Evolutionary conservation across 2,329 filamentous ascomycete species (phyloP), one percentile per base, ranked within the genome.

Genomic region (Colletotrichum kahawae): DNA sequence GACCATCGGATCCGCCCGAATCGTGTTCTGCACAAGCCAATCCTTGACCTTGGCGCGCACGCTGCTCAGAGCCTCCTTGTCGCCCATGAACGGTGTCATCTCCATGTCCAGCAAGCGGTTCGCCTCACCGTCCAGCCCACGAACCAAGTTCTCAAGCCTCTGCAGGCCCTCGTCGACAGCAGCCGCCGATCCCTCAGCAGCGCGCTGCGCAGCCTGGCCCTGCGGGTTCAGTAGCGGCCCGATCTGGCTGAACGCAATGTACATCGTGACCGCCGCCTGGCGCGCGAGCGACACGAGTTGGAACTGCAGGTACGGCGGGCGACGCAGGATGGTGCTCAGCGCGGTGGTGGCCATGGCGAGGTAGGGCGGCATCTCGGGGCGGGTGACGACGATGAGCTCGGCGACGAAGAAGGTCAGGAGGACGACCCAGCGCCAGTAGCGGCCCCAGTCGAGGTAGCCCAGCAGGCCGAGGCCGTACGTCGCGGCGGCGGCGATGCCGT

Each of bases 21-120:
- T 94, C 16, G 93, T 96, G 81, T 97, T 97, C 83, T 97, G 92
- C 66, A 98, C 92, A 78, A 98, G 87, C 90, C 95, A 98, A 80
- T 97, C 95, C 84, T 93, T 94, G 85, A 98, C 90, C 79, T 93
- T 94, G 54, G 89, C 89, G 76, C 92, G 90, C 80, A 97, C 85
- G 74, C 91, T 92, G 59, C 87, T 87, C 62, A 93, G 86, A n/a
- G 88, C 88, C 76, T 90, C 89, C 43, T 89, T 85, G 80, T 97
- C 93, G n/a, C 92, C 93, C 66, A 89, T 91, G 83, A 95, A 98
- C 0, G 96, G 96, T 67, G 92, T 92, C 83, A 96, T 90, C 80
- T 97, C 95, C 82, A 98, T 88, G 62, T 93, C 92, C 82, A 98
- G 85, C 75, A 98, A 83, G 70, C 93, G 88, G 8, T 87, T 86